phyloP scores from a whole-genome alignment of 2,329 filamentous ascomycete species.

The Aspergillus hortae region DNA sequence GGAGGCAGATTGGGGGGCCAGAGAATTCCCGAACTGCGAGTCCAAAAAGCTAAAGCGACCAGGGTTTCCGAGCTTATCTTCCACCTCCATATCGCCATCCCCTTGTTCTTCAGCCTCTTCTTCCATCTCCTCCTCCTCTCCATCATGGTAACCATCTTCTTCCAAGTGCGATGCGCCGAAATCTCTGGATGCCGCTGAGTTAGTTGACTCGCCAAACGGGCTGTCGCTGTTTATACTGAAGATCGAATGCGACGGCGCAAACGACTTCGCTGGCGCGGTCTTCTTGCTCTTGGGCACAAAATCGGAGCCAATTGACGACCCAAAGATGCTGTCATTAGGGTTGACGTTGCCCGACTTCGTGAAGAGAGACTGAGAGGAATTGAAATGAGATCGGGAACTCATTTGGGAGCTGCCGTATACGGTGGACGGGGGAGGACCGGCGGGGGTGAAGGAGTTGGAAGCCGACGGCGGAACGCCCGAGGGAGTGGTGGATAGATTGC shows the following conservation, averaged over 20 bases:
- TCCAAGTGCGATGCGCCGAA: conserved; percentile 25
- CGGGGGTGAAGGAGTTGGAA: conserved; percentile 54
- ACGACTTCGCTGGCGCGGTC: conserved; percentile 18
- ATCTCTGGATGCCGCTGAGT: conserved; percentile 22
- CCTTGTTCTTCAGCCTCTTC: conserved; percentile 41
- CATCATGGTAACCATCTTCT: conserved; percentile 27
- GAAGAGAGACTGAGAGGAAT: conserved; percentile 38
- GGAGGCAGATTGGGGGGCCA: conserved; percentile 12
- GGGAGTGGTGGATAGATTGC: conserved; percentile 54
- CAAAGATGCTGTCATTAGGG: conserved; percentile 34
- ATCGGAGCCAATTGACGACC: conserved; percentile 35
- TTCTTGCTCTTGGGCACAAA: conserved; percentile 29
- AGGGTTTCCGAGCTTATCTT: conserved; percentile 12
- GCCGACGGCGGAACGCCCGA: conserved; percentile 54
- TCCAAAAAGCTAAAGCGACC: conserved; percentile 30
- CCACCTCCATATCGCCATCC: conserved; percentile 28
- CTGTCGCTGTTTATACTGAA: conserved; percentile 27
- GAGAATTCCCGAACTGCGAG: conserved; percentile 26
- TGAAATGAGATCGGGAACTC: conserved; percentile 29
- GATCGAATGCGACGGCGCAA: conserved; percentile 23
- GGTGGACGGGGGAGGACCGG: conserved; percentile 50
- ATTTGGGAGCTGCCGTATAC: conserved; percentile 52
- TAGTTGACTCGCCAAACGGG: conserved; percentile 23
- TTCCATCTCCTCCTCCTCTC: conserved; percentile 38
- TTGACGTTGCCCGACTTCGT: conserved; percentile 34